These are phyloP conservation scores for Colletotrichum spaethianum DNA, from an alignment of 2,329 filamentous ascomycete species.

Conservation along the genomic window DNA sequence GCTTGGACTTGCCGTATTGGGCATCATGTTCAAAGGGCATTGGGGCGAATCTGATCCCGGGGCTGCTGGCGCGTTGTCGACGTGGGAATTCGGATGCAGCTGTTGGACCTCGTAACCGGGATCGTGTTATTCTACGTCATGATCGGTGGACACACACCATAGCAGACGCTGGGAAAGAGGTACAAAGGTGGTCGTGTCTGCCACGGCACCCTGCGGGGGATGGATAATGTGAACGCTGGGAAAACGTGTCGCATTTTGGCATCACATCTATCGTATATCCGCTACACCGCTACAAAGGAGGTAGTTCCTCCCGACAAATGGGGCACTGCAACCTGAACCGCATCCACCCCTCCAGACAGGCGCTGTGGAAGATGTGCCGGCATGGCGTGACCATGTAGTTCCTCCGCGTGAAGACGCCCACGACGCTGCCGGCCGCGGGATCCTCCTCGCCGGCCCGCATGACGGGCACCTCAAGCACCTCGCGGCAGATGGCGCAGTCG, in stretches of 20 bases:
- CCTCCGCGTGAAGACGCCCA: constrained; percentile 82
- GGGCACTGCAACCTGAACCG: constrained; percentile 92
- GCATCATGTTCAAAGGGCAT: not conserved
- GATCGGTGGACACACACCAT: not conserved
- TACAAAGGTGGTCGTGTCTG: not conserved
- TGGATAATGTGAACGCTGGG: not conserved
- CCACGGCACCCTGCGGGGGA: not conserved
- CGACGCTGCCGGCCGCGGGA: constrained; percentile 64
- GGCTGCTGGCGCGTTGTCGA: too few species aligned
- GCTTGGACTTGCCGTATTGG: not conserved
- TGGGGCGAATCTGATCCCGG: too few species aligned
- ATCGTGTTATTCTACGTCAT: not conserved
- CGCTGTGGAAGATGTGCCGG: constrained; percentile 93
- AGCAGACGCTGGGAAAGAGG: not conserved
- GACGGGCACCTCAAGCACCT: constrained; percentile 90
- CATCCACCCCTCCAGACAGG: constrained; percentile 97
- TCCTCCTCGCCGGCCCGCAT: constrained; percentile 72
- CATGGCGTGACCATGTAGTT: constrained; percentile 98
- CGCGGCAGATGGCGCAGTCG: constrained; percentile 96
- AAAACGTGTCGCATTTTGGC: not conserved
- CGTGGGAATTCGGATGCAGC: not conserved
- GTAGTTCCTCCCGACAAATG: constrained; percentile 91
- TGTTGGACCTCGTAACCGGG: not conserved
- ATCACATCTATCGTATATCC: constrained; percentile 1
- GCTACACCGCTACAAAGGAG: constrained; percentile 73